Evolutionary conservation across 768 basidiomycete genomes (phyloP), one percentile per base, ranked within the genome.

Genomic region (Naganishia friedmannii): DNA sequence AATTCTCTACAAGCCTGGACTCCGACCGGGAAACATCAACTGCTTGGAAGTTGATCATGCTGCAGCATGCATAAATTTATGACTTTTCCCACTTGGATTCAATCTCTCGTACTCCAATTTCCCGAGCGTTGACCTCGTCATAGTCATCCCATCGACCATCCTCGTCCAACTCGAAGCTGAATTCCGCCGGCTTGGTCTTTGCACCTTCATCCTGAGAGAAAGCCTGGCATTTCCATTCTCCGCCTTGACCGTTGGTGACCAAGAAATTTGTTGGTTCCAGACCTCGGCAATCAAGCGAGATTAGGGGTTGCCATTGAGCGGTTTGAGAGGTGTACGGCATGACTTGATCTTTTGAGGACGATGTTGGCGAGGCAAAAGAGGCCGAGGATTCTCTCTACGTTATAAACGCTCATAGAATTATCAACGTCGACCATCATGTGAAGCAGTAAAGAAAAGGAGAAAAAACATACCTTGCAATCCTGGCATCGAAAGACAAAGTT

Each of bases 121-220:
- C 69, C 65, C 68, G 56, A n/a, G 71, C 73, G 37, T 73, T 72
- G 54, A 74, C 74, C 72, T 79, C 80, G 70, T 81, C 80, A 69
- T 81, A 81, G 73, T 81, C 80, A 70, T 81, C 80, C 78, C 78
- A 81, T 53, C 80, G 42, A 39, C 76, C 79, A 54, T 74, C 74
- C 54, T 77, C 78, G 15, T 77, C 77, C 68, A 77, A 71, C 69
- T 81, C 78, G 65, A 79, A 76, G 17, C 74, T 73, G 66, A 80
- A 81, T 15, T 54, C 45, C 21, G 72, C 55, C 57, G 9, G 63
- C 74, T 72, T 71, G 67, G 68, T 72, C 68, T 48, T 71, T n/a
- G 39, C 19, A 29, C 74, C 75, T 48, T 70, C 72, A 1, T 46
- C 56, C 10, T 69, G 42, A 5, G 31, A 42, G 13, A 32, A 51